Evolutionary conservation across 2,329 filamentous ascomycete genomes (phyloP).

Genomic region (Metarhizium rileyi): DNA sequence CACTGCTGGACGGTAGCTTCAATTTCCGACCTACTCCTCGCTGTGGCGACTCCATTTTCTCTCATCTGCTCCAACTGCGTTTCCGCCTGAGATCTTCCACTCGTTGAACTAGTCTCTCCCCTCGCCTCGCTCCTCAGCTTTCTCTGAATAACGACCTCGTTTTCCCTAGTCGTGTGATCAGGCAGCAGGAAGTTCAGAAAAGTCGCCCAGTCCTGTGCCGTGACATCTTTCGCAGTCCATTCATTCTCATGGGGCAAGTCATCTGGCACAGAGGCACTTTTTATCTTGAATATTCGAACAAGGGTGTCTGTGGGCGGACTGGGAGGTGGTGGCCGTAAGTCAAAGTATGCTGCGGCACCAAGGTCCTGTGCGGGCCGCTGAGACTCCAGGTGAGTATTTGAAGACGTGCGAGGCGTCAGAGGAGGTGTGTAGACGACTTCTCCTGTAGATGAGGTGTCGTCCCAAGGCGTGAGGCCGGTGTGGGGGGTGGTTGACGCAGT

Average conservation of each 20-base stretch:
- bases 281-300: conserved; percentile 26
- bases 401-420: conserved; percentile 31
- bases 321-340: conserved; percentile 26
- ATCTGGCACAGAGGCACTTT: conserved; percentile 25
- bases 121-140: conserved; percentile 35
- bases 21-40: conserved; percentile 19
- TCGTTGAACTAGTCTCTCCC: conserved; percentile 16
- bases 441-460: conserved; percentile 30
- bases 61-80: conserved; percentile 31
- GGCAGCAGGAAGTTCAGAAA: conserved; percentile 49
- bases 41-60: conserved; percentile 13
- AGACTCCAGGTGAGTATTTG: conserved; percentile 7
- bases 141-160: conserved; percentile 37
- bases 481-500: conserved; percentile 11
- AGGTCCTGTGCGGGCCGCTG: conserved; percentile 2
- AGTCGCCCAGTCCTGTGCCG: conserved; percentile 46
- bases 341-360: conserved; percentile 31
- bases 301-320: conserved; percentile 14
- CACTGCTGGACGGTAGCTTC: conserved; percentile 40
- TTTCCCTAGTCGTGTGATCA: conserved; percentile 31
- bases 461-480: conserved; percentile 15
- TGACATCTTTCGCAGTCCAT: conserved; percentile 34
- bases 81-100: conserved; percentile 22
- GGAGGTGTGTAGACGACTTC: conserved; percentile 41
- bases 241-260: conserved; percentile 34